A percentile compares a stretch with the other conserved stretches of the same genome.
Conservation (phyloP, 1,139 yeast genomes). For the Lodderomyces parapsilosis region DNA sequence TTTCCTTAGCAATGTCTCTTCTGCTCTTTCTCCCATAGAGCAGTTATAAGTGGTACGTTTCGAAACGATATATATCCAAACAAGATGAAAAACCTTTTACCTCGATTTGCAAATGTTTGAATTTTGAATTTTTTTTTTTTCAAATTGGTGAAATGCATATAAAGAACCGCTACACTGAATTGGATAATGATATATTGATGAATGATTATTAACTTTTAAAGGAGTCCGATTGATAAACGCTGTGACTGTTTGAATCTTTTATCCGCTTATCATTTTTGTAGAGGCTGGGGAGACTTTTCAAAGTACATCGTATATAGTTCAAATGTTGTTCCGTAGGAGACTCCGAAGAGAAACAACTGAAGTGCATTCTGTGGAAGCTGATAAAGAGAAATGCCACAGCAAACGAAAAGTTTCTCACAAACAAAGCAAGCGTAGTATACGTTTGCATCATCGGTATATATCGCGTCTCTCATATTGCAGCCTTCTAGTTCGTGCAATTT, state of each 20-base stretch:
- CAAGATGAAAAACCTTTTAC: conserved; percentile 15
- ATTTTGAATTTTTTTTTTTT: background rate
- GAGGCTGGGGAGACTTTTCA: too few species aligned
- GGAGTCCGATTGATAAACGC: background rate
- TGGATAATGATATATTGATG: background rate
- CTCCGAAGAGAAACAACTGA: conserved; percentile 3
- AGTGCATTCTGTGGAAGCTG: too few species aligned
- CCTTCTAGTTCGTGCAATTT: background rate
- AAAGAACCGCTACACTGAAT: conserved; percentile 32
- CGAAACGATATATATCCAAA: background rate
- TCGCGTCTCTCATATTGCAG: too few species aligned
- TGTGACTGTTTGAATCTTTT: too few species aligned
- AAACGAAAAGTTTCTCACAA: too few species aligned
- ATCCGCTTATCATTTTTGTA: too few species aligned
- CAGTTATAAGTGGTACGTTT: background rate
- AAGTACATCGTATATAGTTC: too few species aligned
- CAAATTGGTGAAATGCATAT: conserved; percentile 18
- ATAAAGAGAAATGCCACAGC: too few species aligned
- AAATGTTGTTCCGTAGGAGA: conserved; percentile 1
- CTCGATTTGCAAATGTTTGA: conserved; percentile 13
- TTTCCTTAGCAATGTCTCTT: too few species aligned
- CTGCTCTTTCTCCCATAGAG: too few species aligned
- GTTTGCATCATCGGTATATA: too few species aligned
- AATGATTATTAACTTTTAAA: background rate
- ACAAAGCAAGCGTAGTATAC: too few species aligned